Evolutionary conservation across 768 basidiomycete genomes (phyloP).

Genomic region (Leucocoprinus sp.): DNA sequence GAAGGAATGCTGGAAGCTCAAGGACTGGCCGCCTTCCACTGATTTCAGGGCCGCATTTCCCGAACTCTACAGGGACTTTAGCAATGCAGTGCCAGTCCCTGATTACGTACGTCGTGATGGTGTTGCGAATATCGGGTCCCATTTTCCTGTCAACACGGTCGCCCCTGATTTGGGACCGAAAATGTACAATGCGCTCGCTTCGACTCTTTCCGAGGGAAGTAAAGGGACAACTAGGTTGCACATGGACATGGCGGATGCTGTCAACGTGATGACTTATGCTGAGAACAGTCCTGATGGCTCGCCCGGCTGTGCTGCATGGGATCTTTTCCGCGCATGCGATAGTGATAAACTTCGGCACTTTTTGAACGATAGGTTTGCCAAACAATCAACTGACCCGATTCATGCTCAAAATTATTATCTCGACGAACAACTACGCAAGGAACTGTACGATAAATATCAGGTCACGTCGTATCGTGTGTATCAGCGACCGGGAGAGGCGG

Average conservation of each 20-base stretch:
- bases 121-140: slow-evolving; percentile 78
- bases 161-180: slow-evolving; percentile 86
- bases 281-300: slow-evolving; percentile 46
- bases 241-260: slow-evolving; percentile 91
- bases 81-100: slow-evolving; percentile 74
- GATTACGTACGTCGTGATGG: slow-evolving; percentile 90
- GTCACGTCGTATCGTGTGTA: slow-evolving; percentile 80
- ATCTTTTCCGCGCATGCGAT: slow-evolving; percentile 78
- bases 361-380: slow-evolving; percentile 42
- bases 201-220: slow-evolving; percentile 54
- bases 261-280: slow-evolving; percentile 86
- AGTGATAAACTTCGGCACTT: slow-evolving; percentile 71
- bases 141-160: slow-evolving; percentile 75
- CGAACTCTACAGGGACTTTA: slow-evolving; percentile 81
- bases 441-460: slow-evolving; percentile 57
- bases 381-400: slow-evolving; percentile 58
- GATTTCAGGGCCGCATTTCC: slow-evolving; percentile 84
- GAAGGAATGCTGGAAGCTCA: slow-evolving; percentile 63
- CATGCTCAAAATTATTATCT: slow-evolving; percentile 87
- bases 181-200: slow-evolving; percentile 89
- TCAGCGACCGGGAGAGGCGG: slow-evolving; percentile 86
- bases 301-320: slow-evolving; percentile 85
- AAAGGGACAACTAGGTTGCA: slow-evolving; percentile 85
- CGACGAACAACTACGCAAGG: slow-evolving; percentile 56
- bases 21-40: slow-evolving; percentile 90